Base-by-base conservation (phyloP, 2,329 filamentous ascomycete genomes). In the Neodidymelliopsis sp. region DNA sequence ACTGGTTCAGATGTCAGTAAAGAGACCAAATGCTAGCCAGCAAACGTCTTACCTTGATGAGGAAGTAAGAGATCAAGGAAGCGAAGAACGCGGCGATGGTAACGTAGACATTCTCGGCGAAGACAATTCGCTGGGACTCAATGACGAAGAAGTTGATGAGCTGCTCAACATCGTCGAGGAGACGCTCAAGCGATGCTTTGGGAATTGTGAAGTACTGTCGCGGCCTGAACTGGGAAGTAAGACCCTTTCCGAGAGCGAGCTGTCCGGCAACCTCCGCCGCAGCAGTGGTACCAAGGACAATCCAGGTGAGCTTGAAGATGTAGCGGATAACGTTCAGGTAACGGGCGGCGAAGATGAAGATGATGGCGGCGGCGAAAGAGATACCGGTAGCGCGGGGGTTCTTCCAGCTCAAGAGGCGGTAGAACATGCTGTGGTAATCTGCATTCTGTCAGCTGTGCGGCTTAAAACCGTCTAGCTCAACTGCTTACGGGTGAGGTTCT, bases 131-230 rank as follows among this genome's bases (percentile, higher is more conserved):
- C 76, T 87, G 84, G 67, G 84, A 83, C 68, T 87, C 84, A 55
- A 87, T 85, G 59, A 87, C 78, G 72, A 86, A 84, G 74, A 87
- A 87, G 75, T 87, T 86, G 73, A 83, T 77, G 43, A 87, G 75
- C 73, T 87, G 83, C 69, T 84, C 82, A 11, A 85, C 67, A 66
- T 87, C 84, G 57, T 84, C 84, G 37, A 84, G 73, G 16, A 83
- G 72, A 49, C 79, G 81, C 69, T 87, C 84, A 25, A 86, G 76
- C 37, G 81, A 83, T 60, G 86, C 84, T 67, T 84, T 83, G 25
- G 83, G 82, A 49, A 87, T 81, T 37, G 81, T 85, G 75, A 84
- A 87, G 78, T 87, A 87, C 66, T 82, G 81, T 65, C 78, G 79
- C 18, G 84, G 84, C 49, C 84, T 79, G 74, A 87, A 80, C 55